phyloP scores from a whole-genome alignment of 2,329 filamentous ascomycete species.

The Atkinsonella texensis region DNA sequence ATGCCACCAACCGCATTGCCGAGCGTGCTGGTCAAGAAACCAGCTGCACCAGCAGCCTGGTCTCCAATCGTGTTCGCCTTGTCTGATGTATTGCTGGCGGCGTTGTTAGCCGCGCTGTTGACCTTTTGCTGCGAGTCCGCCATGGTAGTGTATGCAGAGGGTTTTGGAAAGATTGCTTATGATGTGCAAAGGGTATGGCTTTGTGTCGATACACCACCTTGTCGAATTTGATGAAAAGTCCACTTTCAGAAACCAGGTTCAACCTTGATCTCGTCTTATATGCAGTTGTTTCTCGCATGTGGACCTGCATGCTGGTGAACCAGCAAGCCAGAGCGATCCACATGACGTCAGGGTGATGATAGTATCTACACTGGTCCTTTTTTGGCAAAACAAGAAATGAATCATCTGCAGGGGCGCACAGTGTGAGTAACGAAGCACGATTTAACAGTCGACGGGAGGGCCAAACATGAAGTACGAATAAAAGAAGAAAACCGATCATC shows the following conservation, averaged over 20 bases:
- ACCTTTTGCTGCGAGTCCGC: slow-evolving; percentile 2
- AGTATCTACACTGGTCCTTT: background rate
- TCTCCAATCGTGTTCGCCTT: slow-evolving; percentile 15
- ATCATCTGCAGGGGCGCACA: background rate
- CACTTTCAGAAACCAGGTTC: too few species aligned
- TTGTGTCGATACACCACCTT: background rate
- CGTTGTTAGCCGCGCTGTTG: slow-evolving; percentile 4
- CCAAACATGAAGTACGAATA: background rate
- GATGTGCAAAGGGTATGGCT: background rate
- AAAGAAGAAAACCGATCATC: background rate
- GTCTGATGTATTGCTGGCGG: slow-evolving; percentile 6
- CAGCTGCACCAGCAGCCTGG: slow-evolving; percentile 21
- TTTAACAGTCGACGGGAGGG: background rate
- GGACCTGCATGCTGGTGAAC: background rate
- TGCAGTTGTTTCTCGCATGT: background rate
- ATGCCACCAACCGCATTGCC: slow-evolving; percentile 30
- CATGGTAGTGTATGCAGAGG: slow-evolving; percentile 7
- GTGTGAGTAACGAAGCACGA: background rate
- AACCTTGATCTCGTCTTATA: background rate
- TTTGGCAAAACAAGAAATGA: background rate
- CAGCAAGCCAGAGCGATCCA: background rate
- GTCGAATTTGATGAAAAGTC: too few species aligned
- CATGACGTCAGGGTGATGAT: slow-evolving; percentile 6
- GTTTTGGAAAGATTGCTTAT: background rate
- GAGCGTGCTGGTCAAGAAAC: slow-evolving; percentile 27